Conservation (phyloP, 2,329 filamentous ascomycete species). For the Berkeleyomyces basicola region DNA sequence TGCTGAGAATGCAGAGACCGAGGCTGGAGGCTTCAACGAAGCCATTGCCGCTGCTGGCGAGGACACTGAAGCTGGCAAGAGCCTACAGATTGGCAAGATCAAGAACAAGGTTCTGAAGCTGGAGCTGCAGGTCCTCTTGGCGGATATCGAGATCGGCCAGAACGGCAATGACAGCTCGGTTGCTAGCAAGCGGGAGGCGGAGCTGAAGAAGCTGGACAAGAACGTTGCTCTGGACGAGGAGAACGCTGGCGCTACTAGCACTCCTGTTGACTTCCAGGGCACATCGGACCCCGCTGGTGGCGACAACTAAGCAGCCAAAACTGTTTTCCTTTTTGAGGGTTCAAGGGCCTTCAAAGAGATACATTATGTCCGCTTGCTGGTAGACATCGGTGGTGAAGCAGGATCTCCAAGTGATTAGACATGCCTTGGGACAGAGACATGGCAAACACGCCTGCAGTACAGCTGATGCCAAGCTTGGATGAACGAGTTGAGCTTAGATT, state of each 20-base stretch:
- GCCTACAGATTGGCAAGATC: slow-evolving; percentile 35
- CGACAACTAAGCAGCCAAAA: background rate
- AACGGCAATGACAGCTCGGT: slow-evolving; percentile 20
- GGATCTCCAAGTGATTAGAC: background rate
- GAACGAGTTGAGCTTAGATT: slow-evolving; percentile 3
- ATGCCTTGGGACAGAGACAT: background rate
- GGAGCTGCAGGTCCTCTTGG: slow-evolving; percentile 30
- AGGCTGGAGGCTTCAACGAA: slow-evolving; percentile 33
- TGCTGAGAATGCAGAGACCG: slow-evolving; percentile 37
- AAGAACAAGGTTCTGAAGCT: slow-evolving; percentile 46
- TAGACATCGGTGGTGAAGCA: background rate
- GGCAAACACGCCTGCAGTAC: background rate
- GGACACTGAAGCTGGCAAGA: slow-evolving; percentile 24
- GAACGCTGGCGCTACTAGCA: slow-evolving; percentile 22
- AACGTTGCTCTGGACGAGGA: slow-evolving; percentile 29
- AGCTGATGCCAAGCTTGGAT: background rate
- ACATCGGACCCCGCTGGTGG: slow-evolving; percentile 7
- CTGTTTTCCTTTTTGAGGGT: background rate
- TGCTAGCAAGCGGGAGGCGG: slow-evolving; percentile 16
- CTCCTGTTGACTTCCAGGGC: slow-evolving; percentile 23
- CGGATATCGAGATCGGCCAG: slow-evolving; percentile 31
- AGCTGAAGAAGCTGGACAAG: slow-evolving; percentile 35
- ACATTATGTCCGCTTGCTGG: background rate
- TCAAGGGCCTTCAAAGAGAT: background rate
- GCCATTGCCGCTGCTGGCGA: slow-evolving; percentile 29